These are phyloP conservation scores for Euphrasia arctica DNA, from an alignment of 305 asterid species.

Conservation along the genomic window DNA sequence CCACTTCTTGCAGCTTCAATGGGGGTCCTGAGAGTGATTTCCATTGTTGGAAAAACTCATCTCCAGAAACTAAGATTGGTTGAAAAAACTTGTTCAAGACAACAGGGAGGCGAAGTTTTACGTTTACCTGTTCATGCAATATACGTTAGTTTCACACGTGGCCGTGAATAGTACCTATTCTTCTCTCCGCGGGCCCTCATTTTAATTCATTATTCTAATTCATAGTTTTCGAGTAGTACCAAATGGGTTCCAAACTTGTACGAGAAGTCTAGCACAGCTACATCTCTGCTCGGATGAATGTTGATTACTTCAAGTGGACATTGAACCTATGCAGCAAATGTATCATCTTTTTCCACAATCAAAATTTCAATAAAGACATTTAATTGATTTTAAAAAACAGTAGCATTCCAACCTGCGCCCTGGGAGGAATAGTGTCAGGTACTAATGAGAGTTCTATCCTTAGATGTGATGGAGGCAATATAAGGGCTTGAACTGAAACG, in stretches of 20 bases:
- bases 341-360: constrained; percentile 16
- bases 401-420: constrained; percentile 75
- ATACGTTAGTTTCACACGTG: constrained; percentile 27
- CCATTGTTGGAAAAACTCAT: constrained; percentile 98
- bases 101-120: constrained; percentile 95
- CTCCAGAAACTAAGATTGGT: constrained; percentile 79
- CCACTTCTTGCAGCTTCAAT: constrained; percentile 98
- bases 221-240: constrained; percentile 48
- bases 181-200: constrained; percentile 5
- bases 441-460: constrained; percentile 77
- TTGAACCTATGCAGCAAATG: constrained; percentile 59
- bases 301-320: constrained; percentile 91
- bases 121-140: constrained; percentile 64
- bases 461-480: constrained; percentile 81
- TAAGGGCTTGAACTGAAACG: constrained; percentile 66
- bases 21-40: constrained; percentile 99
- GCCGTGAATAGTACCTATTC: constrained; percentile 8
- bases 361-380: background rate
- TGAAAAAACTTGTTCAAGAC: constrained; percentile 87
- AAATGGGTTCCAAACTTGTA: constrained; percentile 65
- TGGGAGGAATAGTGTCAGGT: constrained; percentile 93
- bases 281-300: constrained; percentile 87
- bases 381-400: background rate
- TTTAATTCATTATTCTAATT: constrained; percentile 7
- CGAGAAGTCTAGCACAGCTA: constrained; percentile 86